Base-by-base conservation (phyloP, 176 grass and related monocot species). In the Luzula sylvatica region DNA sequence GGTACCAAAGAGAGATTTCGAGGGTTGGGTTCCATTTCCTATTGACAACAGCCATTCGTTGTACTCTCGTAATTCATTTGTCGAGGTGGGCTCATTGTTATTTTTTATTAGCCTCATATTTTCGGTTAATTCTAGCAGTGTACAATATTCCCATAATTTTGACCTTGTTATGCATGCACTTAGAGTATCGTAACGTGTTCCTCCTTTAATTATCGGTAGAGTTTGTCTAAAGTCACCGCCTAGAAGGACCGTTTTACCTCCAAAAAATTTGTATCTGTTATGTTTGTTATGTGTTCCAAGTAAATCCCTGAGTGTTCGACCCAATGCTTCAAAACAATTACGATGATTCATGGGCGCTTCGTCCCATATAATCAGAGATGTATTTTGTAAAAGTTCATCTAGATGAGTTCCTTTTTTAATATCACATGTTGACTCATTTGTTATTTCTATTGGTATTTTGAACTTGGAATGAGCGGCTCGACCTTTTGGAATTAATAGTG, bases 391-490 rank as follows among this genome's bases (percentile, higher is more conserved):
- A 23, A 73, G 53, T 13, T 67, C 27, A 6, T 38, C 71, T 20
- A 58, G 50, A 4, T 65, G 53, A 8, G 25, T 48, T 0, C 61
- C 61, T n/a, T 46, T 75, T 21, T 23, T 67, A 8, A 74, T 58
- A 0, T 58, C 26, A 8, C 71, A 74, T 1, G 38, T 11, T 1
- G 50, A 57, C 17, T 54, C 14, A 15, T 66, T 60, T 13, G 42
- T 52, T 9, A 75, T 3, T 0, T 53, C 29, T 27, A 76, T 68
- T 11, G 54, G 64, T n/a, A 69, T 76, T 52, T 75, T 58, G 29
- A 75, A 75, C 7, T 16, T n/a, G 0, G 72, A 68, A 30, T 75
- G 62, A 1, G 64, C 29, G 13, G 72, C 68, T 38, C 7, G 23
- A 1, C 63, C 72, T 39, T 52, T 22, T 24, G 18, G 43, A 3